Evolutionary conservation across 2,329 filamentous ascomycete species (phyloP), one percentile per base, ranked within the genome.

Genomic region (Aspergillus neotritici): DNA sequence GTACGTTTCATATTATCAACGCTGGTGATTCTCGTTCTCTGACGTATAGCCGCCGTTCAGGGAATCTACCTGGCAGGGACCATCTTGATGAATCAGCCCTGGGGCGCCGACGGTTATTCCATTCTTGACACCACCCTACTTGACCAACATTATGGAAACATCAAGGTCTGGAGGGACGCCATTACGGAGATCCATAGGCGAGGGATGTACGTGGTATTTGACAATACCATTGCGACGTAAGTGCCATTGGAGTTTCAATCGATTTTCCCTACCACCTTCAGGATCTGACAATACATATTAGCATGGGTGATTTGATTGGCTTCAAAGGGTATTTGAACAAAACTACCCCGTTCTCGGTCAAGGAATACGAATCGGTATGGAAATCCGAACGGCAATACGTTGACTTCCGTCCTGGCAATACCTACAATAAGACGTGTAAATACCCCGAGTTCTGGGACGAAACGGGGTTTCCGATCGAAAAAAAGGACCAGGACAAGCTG

Each of bases 171-270:
- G 78, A 74, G 79, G 53, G 61, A 67, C 35, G 72, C 74, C 2
- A 76, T 84, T 40, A 65, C 72, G 7, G 78, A 78, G 37, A 79
- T 84, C n/a, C 81, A 84, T 53, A 61, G 63, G 3, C 70, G 77
- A 25, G 76, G 72, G 41, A 84, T 84, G 79, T 83, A 82, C 64
- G 78, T 84, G 32, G 66, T 84, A 28, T 62, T 84, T 46, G 81
- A 84, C 57, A 83, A 83, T 55, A 84, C 81, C 2, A 73, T 84
- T 58, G 74, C 77, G 35, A 84, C 80, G 68, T 74, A 63, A 68
- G 71, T 64, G 12, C 34, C 6, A 10, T 7, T 9, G 30, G 3
- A 9, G 25, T 28, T 17, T 11, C 9, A 9, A 21, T 13, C 16
- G 35, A 6, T 5, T 3, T 21, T 16, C 21, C 34, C 8, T 29